Evolutionary conservation across 441 rosid species (phyloP), one percentile per base, ranked within the genome.

Genomic region (Manihot esculenta): DNA sequence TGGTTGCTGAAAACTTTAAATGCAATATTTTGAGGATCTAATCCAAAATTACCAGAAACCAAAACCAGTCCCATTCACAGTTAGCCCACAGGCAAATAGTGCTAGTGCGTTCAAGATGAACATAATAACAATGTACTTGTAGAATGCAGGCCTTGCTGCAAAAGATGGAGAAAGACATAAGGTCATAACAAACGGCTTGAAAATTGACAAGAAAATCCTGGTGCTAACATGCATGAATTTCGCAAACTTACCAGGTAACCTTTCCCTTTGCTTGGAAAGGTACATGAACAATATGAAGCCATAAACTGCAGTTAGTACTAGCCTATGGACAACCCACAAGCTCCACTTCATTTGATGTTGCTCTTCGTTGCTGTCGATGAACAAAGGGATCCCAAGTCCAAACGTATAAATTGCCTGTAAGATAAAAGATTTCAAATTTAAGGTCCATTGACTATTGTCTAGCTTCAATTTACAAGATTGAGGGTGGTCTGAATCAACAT

Each of bases 141-240:
- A 89, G 82, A 90, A 90, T 33, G 94, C 91, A 64, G 97, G 99
- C 77, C 97, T 84, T 70, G 97, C 99, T 94, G 90, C 76, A 73
- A 33, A 64, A 73, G 48, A 71, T 20, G 21, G 65, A 44, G 68
- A 58, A 55, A 72, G 47, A 18, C 0, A 17, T 1, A 9, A 64
- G 6, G 48, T 73, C 24, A 81, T 2, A 9, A 9, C 5, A 57
- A 17, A 71, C 59, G 12, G 50, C 54, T 20, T 20, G 26, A 18
- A 56, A 49, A 53, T 41, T 20, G 13, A 59, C 30, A 38, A 61
- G 42, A 56, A 64, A 56, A n/a, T 8, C 51, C 51, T 38, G 27
- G 14, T 33, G 24, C 62, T 53, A 41, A 56, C 7, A 44, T 62
- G 53, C 24, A 24, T 44, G 62, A 26, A 20, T n/a, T 64, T 57